Conservation (phyloP, 2,329 filamentous ascomycete genomes). For the Alternaria panax region DNA sequence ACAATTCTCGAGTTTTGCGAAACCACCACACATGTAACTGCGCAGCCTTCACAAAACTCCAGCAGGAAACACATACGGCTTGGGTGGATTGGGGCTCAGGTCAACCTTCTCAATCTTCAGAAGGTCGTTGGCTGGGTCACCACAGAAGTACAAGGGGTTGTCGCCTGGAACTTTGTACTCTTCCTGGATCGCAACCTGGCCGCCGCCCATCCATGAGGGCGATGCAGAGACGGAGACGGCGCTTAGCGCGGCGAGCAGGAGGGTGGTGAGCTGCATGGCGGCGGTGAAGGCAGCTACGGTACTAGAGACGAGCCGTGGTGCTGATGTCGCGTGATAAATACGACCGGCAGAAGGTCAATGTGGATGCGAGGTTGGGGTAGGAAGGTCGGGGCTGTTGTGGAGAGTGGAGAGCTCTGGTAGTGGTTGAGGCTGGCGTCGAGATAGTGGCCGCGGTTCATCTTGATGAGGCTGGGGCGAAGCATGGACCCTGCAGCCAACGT, state of each 20-base stretch:
- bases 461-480: slow-evolving; percentile 14
- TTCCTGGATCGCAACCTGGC: slow-evolving; percentile 58
- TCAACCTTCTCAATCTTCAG: slow-evolving; percentile 81
- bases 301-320: background rate
- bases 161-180: slow-evolving; percentile 77
- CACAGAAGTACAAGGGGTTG: slow-evolving; percentile 84
- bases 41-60: background rate
- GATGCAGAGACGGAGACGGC: slow-evolving; percentile 52
- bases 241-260: slow-evolving; percentile 54
- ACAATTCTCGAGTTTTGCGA: background rate
- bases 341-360: background rate
- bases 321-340: background rate
- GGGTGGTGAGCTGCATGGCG: slow-evolving; percentile 46
- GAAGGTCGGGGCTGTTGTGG: slow-evolving; percentile 1
- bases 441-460: slow-evolving; percentile 8
- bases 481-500: slow-evolving; percentile 16
- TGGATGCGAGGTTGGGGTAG: slow-evolving; percentile 1
- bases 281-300: slow-evolving; percentile 2
- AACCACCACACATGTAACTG: background rate
- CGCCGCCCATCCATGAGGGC: slow-evolving; percentile 53
- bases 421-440: slow-evolving; percentile 15
- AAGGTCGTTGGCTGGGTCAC: slow-evolving; percentile 72
- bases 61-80: slow-evolving; percentile 69
- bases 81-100: slow-evolving; percentile 83
- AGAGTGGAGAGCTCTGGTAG: slow-evolving; percentile 14